Conservation (phyloP, 345 rosid genomes). For the Hypericum perforatum region DNA sequence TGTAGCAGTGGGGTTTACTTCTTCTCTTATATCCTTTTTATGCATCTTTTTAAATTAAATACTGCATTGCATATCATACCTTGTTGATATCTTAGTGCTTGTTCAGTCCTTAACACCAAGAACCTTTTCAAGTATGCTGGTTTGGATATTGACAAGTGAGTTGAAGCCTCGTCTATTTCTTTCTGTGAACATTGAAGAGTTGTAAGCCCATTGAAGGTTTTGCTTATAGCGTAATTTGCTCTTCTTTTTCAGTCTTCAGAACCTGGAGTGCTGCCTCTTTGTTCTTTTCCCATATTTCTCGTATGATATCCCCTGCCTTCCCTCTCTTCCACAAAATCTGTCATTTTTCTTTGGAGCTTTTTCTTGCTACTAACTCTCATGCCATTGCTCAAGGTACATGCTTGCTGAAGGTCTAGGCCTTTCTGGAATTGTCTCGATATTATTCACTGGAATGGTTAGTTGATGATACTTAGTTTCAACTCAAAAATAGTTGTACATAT, state of each 20-base stretch:
- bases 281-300: constrained; percentile 96
- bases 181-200: too few relatives aligned
- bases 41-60: constrained; percentile 1
- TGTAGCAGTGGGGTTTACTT: constrained; percentile 91
- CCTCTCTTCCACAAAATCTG: background rate
- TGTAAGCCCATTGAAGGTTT: too few relatives aligned
- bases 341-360: constrained; percentile 7
- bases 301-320: constrained; percentile 33
- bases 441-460: constrained; percentile 96
- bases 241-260: constrained; percentile 66
- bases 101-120: constrained; percentile 60
- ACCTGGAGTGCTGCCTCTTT: constrained; percentile 94
- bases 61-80: background rate
- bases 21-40: constrained; percentile 90
- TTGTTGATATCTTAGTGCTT: constrained; percentile 9
- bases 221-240: background rate
- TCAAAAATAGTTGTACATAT: background rate
- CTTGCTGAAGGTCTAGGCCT: constrained; percentile 99
- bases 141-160: constrained; percentile 95
- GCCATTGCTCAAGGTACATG: constrained; percentile 60
- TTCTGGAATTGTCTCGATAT: constrained; percentile 93
- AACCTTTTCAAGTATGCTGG: constrained; percentile 99
- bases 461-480: background rate
- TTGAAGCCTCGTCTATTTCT: background rate
- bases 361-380: background rate